Evolutionary conservation across 2,329 filamentous ascomycete genomes (phyloP), one percentile per base, ranked within the genome.

Genomic region (Endoconidiophora polonica): DNA sequence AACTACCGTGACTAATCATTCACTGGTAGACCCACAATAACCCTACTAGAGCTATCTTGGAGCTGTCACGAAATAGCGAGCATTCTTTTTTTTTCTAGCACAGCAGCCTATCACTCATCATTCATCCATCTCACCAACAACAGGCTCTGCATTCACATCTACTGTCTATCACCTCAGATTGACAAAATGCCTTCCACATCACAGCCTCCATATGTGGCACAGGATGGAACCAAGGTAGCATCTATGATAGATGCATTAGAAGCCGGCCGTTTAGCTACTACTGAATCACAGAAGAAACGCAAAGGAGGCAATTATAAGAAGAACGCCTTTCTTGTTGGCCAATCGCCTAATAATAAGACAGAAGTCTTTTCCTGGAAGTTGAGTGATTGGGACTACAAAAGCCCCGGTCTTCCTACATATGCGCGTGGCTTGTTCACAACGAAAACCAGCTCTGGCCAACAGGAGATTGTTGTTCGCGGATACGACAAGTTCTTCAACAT

Each of bases 401-500:
- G 81, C 57, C 67, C 68, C 14, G 76, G 86, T 57, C 73, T 98
- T 9, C 91, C 91, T 4, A 94, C 86, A 1, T 94, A 95, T 62
- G 88, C 91, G 4, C 80, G 91, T 49, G 91, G 91, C 5, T 74
- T 98, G 1, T 98, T 98, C 66, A 98, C 88, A n/a, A 83, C 82
- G 40, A 75, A 67, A 55, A 80, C 76, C 55, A 68, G 72, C 46
- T 78, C 79, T 6, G 69, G 76, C 6, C 22, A 29, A 7, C 68
- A 76, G 10, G 86, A 94, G 63, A 95, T 98, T 57, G 83, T 76
- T 1, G 78, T 86, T 45, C 76, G 91, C 58, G 91, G 91, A 47
- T 98, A 98, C 65, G 90, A 98, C 71, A 98, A 98, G 66, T 98
- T 98, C 69, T 98, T 98, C 76, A 98, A 98, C 59, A 74, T 86